Percentiles rank a stretch among this genome's conserved stretches.
Conservation (phyloP, 2,329 filamentous ascomycete species). For the Alternaria angustiovoidea region DNA sequence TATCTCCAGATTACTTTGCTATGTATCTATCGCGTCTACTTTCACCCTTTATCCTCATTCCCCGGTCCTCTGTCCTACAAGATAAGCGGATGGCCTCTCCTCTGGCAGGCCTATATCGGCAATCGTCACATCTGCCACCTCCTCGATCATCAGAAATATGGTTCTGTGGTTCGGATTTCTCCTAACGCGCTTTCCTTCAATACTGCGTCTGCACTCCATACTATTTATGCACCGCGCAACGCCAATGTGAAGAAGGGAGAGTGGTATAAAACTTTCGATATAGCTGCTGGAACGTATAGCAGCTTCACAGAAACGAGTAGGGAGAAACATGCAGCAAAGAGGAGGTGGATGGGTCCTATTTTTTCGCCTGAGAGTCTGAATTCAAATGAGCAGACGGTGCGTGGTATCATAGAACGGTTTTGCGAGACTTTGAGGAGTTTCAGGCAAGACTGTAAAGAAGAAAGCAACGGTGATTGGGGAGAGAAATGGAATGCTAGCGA, state of each 20-base stretch:
- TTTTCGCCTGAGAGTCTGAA: conserved; percentile 53
- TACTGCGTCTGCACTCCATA: conserved; percentile 31
- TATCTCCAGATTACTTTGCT: conserved; percentile 13
- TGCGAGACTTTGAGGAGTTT: conserved; percentile 29
- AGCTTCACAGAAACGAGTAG: conserved; percentile 53
- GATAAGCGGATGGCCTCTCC: conserved; percentile 34
- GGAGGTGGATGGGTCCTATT: conserved; percentile 52
- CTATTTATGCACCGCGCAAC: conserved; percentile 42
- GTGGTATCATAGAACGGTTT: conserved; percentile 48
- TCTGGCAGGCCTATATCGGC: conserved; percentile 37
- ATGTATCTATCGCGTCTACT: conserved; percentile 32
- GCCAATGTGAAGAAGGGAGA: conserved; percentile 57
- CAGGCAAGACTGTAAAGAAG: background rate
- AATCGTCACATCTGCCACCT: conserved; percentile 38
- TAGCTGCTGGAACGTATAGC: conserved; percentile 49
- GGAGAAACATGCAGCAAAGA: conserved; percentile 51
- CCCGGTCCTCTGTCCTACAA: conserved; percentile 38
- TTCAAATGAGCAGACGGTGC: conserved; percentile 51
- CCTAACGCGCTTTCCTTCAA: conserved; percentile 41
- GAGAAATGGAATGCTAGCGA: conserved; percentile 51
- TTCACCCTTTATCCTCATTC: conserved; percentile 38
- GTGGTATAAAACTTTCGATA: conserved; percentile 56
- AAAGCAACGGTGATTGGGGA: conserved; percentile 43
- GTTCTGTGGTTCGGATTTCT: conserved; percentile 37
- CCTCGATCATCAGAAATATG: conserved; percentile 38